phyloP scores from a whole-genome alignment of 345 rosid species.

The Pseudoturritis turrita region DNA sequence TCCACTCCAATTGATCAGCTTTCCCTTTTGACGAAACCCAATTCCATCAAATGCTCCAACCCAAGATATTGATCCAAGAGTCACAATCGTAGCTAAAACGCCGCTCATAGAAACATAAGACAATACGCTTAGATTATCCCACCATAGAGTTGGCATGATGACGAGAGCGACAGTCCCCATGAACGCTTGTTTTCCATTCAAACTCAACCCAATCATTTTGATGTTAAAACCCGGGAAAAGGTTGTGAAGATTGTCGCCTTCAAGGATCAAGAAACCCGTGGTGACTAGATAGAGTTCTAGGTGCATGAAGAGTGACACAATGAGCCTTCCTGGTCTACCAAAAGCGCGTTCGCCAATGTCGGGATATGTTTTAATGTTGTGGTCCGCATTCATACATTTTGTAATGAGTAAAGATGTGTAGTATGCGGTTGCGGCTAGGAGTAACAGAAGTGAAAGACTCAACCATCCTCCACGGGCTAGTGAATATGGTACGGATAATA shows the following conservation, averaged over 20 bases:
- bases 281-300: slow-evolving; percentile 48
- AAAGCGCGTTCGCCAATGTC: slow-evolving; percentile 42
- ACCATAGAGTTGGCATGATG: slow-evolving; percentile 42
- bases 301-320: slow-evolving; percentile 37
- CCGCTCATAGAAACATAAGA: slow-evolving; percentile 51
- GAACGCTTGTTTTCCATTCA: slow-evolving; percentile 35
- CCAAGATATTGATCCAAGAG: slow-evolving; percentile 37
- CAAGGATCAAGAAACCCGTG: slow-evolving; percentile 40
- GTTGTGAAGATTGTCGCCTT: slow-evolving; percentile 46
- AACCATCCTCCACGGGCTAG: slow-evolving; percentile 49
- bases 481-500: slow-evolving; percentile 46
- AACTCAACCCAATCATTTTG: slow-evolving; percentile 19
- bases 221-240: slow-evolving; percentile 34
- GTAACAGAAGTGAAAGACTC: slow-evolving; percentile 35
- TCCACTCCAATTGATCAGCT: slow-evolving; percentile 31
- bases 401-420: slow-evolving; percentile 38
- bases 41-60: slow-evolving; percentile 32
- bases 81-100: slow-evolving; percentile 36
- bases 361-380: slow-evolving; percentile 27
- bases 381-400: slow-evolving; percentile 37
- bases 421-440: slow-evolving; percentile 35
- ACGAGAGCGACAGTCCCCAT: slow-evolving; percentile 26
- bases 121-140: slow-evolving; percentile 33
- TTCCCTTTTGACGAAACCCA: slow-evolving; percentile 37
- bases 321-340: slow-evolving; percentile 38